These are phyloP conservation scores for Lasiosphaeria ovina DNA, from an alignment of 495 filamentous ascomycete genomes.

Conservation along the genomic window DNA sequence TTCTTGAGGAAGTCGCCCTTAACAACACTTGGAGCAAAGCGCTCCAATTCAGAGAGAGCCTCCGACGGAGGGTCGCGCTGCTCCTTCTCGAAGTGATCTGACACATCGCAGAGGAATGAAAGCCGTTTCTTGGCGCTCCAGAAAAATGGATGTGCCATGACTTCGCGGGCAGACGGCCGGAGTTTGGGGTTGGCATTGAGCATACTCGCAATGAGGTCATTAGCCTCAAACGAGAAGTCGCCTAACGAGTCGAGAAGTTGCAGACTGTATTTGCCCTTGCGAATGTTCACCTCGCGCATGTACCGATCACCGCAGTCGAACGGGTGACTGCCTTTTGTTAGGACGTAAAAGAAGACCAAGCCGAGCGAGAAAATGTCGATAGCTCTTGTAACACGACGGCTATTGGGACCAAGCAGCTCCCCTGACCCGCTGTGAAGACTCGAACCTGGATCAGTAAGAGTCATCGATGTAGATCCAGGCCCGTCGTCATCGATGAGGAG, in stretches of 20 bases:
- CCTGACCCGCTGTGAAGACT: constrained; percentile 48
- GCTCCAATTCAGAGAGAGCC: constrained; percentile 60
- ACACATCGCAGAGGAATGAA: constrained; percentile 86
- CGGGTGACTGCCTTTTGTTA: constrained; percentile 87
- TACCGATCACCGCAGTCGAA: constrained; percentile 91
- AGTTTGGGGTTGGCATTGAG: constrained; percentile 65
- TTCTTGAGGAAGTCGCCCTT: constrained; percentile 70
- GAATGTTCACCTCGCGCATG: constrained; percentile 95
- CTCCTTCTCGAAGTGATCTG: constrained; percentile 93
- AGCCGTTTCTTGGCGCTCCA: constrained; percentile 86
- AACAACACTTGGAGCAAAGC: constrained; percentile 34
- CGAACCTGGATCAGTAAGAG: constrained; percentile 36
- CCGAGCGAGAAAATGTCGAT: constrained; percentile 97
- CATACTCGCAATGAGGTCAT: constrained; percentile 84
- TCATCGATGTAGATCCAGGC: constrained; percentile 25
- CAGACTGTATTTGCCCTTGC: constrained; percentile 77
- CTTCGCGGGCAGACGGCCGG: constrained; percentile 68
- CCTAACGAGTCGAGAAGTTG: constrained; percentile 67
- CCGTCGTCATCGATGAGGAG: constrained; percentile 77
- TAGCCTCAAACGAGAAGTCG: constrained; percentile 80
- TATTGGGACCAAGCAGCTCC: constrained; percentile 25
- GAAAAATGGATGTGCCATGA: constrained; percentile 94
- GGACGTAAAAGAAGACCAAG: constrained; percentile 93
- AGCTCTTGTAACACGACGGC: constrained; percentile 80
- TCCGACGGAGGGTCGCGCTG: constrained; percentile 72